Conservation (phyloP, 2,329 filamentous ascomycete species). For the Neonectria neomacrospora region DNA sequence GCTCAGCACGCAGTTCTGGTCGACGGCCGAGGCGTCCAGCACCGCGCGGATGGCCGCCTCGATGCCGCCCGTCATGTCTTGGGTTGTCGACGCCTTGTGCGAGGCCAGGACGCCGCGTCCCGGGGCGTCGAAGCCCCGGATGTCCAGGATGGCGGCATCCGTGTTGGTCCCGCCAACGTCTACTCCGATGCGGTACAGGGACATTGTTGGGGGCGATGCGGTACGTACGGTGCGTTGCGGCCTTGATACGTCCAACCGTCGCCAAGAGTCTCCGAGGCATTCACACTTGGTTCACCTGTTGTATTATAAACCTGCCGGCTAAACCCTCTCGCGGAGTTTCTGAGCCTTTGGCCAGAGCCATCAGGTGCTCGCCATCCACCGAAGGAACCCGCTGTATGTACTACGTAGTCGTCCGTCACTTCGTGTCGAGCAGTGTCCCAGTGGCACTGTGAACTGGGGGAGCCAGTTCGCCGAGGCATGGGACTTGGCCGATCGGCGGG, state of each 20-base stretch:
- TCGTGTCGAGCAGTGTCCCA: not conserved
- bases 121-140: constrained; percentile 48
- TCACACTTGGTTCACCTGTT: not conserved
- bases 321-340: not conserved
- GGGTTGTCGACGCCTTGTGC: constrained; percentile 60
- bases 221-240: not conserved
- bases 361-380: not conserved
- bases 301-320: not conserved
- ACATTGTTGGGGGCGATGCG: constrained; percentile 40
- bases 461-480: constrained; percentile 19
- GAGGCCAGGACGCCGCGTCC: constrained; percentile 57
- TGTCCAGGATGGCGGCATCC: constrained; percentile 58
- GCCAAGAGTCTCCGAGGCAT: not conserved
- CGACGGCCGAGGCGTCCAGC: constrained; percentile 51
- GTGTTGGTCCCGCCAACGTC: constrained; percentile 56
- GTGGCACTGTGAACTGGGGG: not conserved
- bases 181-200: constrained; percentile 57
- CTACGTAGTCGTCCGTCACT: not conserved
- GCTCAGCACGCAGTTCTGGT: constrained; percentile 54
- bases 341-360: not conserved
- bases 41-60: constrained; percentile 58
- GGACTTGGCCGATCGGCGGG: constrained; percentile 19
- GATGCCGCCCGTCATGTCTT: constrained; percentile 62
- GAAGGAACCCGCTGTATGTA: not conserved
- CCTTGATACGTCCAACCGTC: not conserved